Evolutionary conservation across 257 asterid genomes (phyloP).

Genomic region (Verbena officinalis): DNA sequence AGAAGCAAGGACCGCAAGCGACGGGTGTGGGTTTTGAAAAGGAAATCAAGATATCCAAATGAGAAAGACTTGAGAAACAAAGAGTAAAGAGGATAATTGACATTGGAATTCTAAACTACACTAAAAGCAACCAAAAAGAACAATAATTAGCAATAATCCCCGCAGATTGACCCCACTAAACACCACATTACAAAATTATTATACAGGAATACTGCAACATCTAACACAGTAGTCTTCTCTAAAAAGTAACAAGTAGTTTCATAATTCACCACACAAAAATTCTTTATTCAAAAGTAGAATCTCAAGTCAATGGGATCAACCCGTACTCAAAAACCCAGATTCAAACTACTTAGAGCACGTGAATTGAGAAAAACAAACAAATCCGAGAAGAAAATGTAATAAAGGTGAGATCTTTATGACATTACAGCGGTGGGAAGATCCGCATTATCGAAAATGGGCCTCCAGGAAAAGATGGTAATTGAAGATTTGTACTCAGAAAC

Average conservation of each 20-base stretch:
- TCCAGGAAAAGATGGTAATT: slow-evolving; percentile 88
- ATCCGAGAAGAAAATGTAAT: slow-evolving; percentile 9
- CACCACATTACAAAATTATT: slow-evolving; percentile 38
- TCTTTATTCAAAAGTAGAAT: background rate
- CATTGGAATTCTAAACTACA: slow-evolving; percentile 37
- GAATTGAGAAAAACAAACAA: slow-evolving; percentile 5
- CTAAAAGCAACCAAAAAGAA: slow-evolving; percentile 40
- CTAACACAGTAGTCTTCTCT: slow-evolving; percentile 4
- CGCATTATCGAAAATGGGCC: slow-evolving; percentile 71
- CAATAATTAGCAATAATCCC: slow-evolving; percentile 29
- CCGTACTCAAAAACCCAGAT: slow-evolving; percentile 27
- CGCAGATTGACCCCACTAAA: slow-evolving; percentile 52
- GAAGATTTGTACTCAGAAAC: slow-evolving; percentile 84
- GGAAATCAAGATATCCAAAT: slow-evolving; percentile 21
- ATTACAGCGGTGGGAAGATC: slow-evolving; percentile 62
- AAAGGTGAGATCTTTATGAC: slow-evolving; percentile 56
- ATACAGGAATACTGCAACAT: slow-evolving; percentile 8
- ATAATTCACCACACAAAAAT: slow-evolving; percentile 21
- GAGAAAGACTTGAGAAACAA: slow-evolving; percentile 28
- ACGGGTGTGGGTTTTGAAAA: slow-evolving; percentile 13
- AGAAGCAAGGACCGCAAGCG: slow-evolving; percentile 5
- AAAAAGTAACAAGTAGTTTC: slow-evolving; percentile 26
- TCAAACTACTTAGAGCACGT: slow-evolving; percentile 21
- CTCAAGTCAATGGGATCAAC: background rate
- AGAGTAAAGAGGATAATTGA: slow-evolving; percentile 18